These are phyloP conservation scores for Parietaria judaica DNA, from an alignment of 306 rosid species.

Conservation along the genomic window DNA sequence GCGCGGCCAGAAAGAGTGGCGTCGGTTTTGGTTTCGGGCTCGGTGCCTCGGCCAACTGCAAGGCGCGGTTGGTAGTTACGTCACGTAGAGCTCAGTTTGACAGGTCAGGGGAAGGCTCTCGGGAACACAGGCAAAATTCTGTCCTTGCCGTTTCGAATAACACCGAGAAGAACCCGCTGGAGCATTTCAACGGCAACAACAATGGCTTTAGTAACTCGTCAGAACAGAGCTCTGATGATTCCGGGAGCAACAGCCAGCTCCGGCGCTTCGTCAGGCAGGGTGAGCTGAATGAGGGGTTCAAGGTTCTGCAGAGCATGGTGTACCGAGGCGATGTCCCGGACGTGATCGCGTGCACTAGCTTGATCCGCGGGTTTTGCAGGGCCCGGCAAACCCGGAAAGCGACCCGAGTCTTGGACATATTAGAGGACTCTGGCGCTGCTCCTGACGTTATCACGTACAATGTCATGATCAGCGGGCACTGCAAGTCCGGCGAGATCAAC, in stretches of 20 bases:
- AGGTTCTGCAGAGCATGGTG: constrained; percentile 52
- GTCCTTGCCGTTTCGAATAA: constrained; percentile 42
- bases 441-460: constrained; percentile 81
- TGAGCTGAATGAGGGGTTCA: constrained; percentile 59
- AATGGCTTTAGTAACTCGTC: constrained; percentile 11
- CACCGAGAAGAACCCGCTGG: constrained; percentile 20
- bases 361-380: constrained; percentile 79
- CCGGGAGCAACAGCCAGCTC: constrained; percentile 47
- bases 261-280: constrained; percentile 56
- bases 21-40: constrained; percentile 21
- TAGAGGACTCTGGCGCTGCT: constrained; percentile 73
- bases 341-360: constrained; percentile 61
- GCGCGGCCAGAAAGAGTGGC: constrained; percentile 4
- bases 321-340: constrained; percentile 66
- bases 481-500: constrained; percentile 75
- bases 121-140: constrained; percentile 16
- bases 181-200: constrained; percentile 20
- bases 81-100: constrained; percentile 21
- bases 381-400: constrained; percentile 60
- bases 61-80: constrained; percentile 23
- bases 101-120: constrained; percentile 15
- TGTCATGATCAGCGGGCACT: constrained; percentile 72
- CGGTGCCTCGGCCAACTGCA: constrained; percentile 26
- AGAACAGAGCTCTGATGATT: constrained; percentile 40
- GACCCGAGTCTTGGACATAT: constrained; percentile 51